Base-by-base conservation (phyloP, 768 basidiomycete genomes). In the Porpolomopsis calyptriformis region DNA sequence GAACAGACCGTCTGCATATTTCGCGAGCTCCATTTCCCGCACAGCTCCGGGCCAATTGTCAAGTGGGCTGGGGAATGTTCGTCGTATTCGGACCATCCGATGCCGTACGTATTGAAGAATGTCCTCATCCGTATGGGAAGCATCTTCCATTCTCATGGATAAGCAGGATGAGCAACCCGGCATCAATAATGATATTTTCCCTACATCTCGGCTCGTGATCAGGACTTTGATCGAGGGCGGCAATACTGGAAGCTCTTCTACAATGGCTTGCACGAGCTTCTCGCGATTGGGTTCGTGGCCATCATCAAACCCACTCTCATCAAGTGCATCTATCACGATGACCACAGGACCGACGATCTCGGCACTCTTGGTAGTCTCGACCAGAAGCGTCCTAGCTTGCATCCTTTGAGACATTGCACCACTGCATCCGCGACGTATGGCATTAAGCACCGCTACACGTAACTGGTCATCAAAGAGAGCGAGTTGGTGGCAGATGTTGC, bases 291-390 rank as follows among this genome's bases (percentile, higher is more conserved):
- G 38, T 40, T 40, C n/a, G 6, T 18, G 38, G 38, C 38, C 23
- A 40, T 40, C 6, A 20, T 40, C 38, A 34, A 34, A 18, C 33
- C 38, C 38, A 40, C 38, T 40, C 19, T 46, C 34, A 18, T 46
- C 45, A n/a, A 40, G 39, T 20, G 46, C 46, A 20, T 47, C 46
- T n/a, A 47, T 40, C 22, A 47, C 7, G 9, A 49, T 39, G 14
- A 49, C 2, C 7, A 49, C 16, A 9, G 48, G 48, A 5, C 48
- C 43, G 29, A 24, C 34, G 29, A 44, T 23, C 12, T 23, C 18
- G 5, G 34, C 10, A 27, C 33, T 23, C 19, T 29, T 49, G n/a
- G 44, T 18, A 37, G 34, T 25, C 27, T 45, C 35, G 11, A 37
- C 5, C 16, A 49, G 36, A 8, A 49, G 38, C 23, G 22, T 24